Percentiles rank a stretch among this genome's conserved stretches.
Conservation (phyloP, 129 eudicot species). For the Smallanthus sonchifolius region DNA sequence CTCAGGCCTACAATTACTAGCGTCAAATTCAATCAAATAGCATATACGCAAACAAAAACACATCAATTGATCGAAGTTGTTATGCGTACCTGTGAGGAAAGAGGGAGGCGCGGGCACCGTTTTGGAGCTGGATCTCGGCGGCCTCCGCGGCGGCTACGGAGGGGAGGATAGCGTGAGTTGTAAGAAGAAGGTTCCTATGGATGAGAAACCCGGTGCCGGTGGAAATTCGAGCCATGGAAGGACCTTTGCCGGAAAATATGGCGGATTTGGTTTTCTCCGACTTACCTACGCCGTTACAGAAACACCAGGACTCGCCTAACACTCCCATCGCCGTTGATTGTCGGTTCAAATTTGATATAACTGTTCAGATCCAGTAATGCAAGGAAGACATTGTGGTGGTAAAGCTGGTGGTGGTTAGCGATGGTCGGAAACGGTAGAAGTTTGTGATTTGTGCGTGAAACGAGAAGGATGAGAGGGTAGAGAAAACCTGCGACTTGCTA, state of each 20-base stretch:
- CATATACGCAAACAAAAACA: slow-evolving; percentile 4
- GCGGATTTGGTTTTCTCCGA: slow-evolving; percentile 77
- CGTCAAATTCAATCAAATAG: not conserved
- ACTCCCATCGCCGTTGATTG: slow-evolving; percentile 56
- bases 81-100: slow-evolving; percentile 70
- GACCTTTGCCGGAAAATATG: slow-evolving; percentile 63
- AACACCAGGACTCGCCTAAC: slow-evolving; percentile 76
- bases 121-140: slow-evolving; percentile 83
- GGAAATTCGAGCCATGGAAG: slow-evolving; percentile 60
- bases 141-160: slow-evolving; percentile 74
- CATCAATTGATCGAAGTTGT: not conserved
- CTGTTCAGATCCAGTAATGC: slow-evolving; percentile 33
- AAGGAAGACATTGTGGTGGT: not conserved
- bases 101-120: slow-evolving; percentile 66
- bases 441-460: not conserved
- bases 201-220: slow-evolving; percentile 71
- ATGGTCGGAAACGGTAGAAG: slow-evolving; percentile 12
- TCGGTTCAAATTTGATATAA: not conserved
- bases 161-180: slow-evolving; percentile 79
- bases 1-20: slow-evolving; percentile 15
- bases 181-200: slow-evolving; percentile 74
- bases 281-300: slow-evolving; percentile 92
- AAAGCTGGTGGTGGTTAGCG: not conserved
- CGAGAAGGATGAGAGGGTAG: not conserved
- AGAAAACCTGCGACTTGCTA: not conserved